phyloP scores from a whole-genome alignment of 179 eudicot genomes.

The Beta corolliflora region DNA sequence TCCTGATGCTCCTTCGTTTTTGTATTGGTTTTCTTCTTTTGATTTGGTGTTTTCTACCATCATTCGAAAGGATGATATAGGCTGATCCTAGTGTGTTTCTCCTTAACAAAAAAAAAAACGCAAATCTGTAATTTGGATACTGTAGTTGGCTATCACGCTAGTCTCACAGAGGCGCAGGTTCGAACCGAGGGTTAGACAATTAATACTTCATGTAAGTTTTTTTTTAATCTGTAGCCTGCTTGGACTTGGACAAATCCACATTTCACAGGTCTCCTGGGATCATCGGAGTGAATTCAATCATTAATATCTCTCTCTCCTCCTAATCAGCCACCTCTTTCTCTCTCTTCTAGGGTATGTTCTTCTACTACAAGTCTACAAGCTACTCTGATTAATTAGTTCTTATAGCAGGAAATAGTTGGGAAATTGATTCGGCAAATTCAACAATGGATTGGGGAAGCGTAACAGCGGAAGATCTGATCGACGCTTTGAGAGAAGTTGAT shows the following conservation, averaged over 20 bases:
- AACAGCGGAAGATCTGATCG: conserved; percentile 83
- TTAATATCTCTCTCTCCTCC: background rate
- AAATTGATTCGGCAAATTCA: background rate
- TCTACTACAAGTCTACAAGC: too few species aligned
- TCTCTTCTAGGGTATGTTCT: background rate
- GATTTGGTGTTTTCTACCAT: too few species aligned
- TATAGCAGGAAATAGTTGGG: background rate
- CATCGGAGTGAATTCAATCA: too few species aligned
- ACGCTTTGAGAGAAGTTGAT: conserved; percentile 87
- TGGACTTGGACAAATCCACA: too few species aligned
- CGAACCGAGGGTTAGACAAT: conserved; percentile 99
- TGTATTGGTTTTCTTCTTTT: too few species aligned
- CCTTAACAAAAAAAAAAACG: too few species aligned
- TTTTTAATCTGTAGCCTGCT: background rate
- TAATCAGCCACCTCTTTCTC: background rate
- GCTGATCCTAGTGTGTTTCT: too few species aligned
- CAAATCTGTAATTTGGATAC: conserved; percentile 67
- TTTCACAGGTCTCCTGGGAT: too few species aligned
- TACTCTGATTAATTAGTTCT: background rate
- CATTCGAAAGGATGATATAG: too few species aligned
- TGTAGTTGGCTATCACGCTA: conserved; percentile 99
- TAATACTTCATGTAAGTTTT: background rate
- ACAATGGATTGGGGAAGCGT: conserved; percentile 92
- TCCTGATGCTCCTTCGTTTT: too few species aligned
- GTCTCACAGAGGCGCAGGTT: conserved; percentile 99